Evolutionary conservation across 2,329 filamentous ascomycete species (phyloP), one percentile per base, ranked within the genome.

Genomic region (Thielaviopsis musarum): DNA sequence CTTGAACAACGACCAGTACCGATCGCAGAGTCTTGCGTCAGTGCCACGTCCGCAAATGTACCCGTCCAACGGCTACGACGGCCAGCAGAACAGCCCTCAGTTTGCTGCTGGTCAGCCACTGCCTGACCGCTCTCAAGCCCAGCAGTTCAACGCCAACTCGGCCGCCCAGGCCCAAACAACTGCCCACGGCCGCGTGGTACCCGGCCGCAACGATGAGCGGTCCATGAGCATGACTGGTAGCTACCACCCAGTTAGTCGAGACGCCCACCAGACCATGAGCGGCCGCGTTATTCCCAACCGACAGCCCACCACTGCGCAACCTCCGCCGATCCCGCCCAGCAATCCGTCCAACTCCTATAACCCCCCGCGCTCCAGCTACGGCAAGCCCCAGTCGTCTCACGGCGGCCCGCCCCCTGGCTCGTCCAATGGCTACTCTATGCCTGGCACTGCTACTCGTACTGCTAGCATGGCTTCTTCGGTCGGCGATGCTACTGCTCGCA

Each of bases 201-300:
- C 93, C 1, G 91, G 96, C 68, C 83, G 91, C 58, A 87, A 91
- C 63, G 88, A 94, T 66, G 91, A 97, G 70, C 82, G 93, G 61
- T 84, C 93, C 63, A 97, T 97, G 93, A 95, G 91, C 53, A 85
- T 98, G 85, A 93, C 86, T 5, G 88, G 87, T 10, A 87, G 70
- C 21, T 77, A 74, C 62, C 69, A 89, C 65, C 78, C 84, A 2
- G 78, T 85, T 58, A 88, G 94, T 65, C 79, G 81, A 62, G 86
- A 87, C 66, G 76, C 90, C 52, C 86, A 93, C 70, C 91, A 96
- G 71, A 96, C 91, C 5, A 94, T 91, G 82, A 95, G 88, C 68
- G 93, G 93, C 54, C 82, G 93, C 65, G 79, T 95, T 21, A 95
- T 98, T 64, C 93, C 93, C 2, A 87, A 84, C 66, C 80, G 71